phyloP scores from a whole-genome alignment of 2,329 filamentous ascomycete genomes.

The Neonectria neomacrospora region DNA sequence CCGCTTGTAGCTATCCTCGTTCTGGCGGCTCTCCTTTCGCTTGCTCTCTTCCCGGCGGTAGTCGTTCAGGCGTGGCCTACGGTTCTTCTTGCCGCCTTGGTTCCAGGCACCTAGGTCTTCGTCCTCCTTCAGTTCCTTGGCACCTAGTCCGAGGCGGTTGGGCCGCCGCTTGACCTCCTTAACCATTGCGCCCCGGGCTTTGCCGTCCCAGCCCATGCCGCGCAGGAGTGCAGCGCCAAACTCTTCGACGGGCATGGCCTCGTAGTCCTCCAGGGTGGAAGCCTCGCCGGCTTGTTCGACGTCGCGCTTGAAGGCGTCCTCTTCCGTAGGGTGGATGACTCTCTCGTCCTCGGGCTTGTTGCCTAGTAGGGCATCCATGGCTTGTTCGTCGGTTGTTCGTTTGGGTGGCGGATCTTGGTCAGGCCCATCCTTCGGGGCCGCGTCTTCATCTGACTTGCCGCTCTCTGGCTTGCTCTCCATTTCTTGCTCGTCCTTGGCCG shows the following conservation, averaged over 20 bases:
- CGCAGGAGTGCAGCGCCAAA: conserved; percentile 91
- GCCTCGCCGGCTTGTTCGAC: conserved; percentile 77
- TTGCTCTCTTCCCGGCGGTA: conserved; percentile 59
- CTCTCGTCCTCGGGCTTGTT: conserved; percentile 61
- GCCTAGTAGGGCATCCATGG: conserved; percentile 74
- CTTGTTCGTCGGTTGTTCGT: conserved; percentile 60
- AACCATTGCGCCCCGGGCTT: conserved; percentile 61
- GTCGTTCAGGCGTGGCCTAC: conserved; percentile 60
- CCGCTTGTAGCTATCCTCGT: conserved; percentile 60
- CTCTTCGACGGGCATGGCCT: conserved; percentile 89
- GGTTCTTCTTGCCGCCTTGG: conserved; percentile 67
- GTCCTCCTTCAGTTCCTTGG: conserved; percentile 78
- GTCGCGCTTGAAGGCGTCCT: conserved; percentile 76
- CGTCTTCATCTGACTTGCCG: conserved; percentile 19
- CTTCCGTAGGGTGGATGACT: conserved; percentile 68
- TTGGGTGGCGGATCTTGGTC: conserved; percentile 21
- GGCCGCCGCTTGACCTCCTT: conserved; percentile 78
- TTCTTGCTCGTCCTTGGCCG: conserved; percentile 66
- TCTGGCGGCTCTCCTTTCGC: conserved; percentile 55
- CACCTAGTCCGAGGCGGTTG: conserved; percentile 87
- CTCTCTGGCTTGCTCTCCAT: conserved; percentile 29
- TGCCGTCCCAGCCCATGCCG: conserved; percentile 94
- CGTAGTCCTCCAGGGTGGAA: conserved; percentile 85
- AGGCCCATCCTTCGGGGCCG: conserved; percentile 18
- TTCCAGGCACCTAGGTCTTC: conserved; percentile 86